Percentiles rank a stretch among this genome's conserved stretches.
Evolutionary conservation across 768 basidiomycete species (phyloP).

Genomic region (Trametes cingulata): DNA sequence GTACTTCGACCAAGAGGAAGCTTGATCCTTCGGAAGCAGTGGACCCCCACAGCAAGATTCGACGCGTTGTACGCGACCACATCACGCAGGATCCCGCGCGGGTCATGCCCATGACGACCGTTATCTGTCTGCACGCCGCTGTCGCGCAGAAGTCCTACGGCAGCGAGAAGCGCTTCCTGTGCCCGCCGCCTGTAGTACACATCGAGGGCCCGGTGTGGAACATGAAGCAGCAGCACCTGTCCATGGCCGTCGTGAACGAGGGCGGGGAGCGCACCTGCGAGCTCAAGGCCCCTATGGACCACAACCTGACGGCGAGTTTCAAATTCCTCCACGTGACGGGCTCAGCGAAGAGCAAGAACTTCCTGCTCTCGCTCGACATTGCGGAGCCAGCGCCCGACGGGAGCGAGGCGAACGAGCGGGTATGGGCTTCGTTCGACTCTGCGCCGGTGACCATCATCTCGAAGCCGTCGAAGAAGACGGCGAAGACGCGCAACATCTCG

Average conservation of each 20-base stretch:
- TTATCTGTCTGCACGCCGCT: slow-evolving; percentile 87
- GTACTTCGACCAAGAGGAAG: slow-evolving; percentile 69
- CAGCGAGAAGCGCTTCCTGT: slow-evolving; percentile 92
- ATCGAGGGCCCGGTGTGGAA: slow-evolving; percentile 89
- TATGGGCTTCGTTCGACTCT: slow-evolving; percentile 92
- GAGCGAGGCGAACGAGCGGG: slow-evolving; percentile 54
- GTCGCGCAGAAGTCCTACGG: slow-evolving; percentile 97
- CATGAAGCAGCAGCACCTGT: slow-evolving; percentile 76
- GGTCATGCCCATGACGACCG: slow-evolving; percentile 86
- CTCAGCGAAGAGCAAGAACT: slow-evolving; percentile 87
- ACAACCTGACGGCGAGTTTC: slow-evolving; percentile 85
- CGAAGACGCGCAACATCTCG: slow-evolving; percentile 89
- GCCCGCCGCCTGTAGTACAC: slow-evolving; percentile 90
- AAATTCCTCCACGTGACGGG: slow-evolving; percentile 90
- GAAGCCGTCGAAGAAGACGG: slow-evolving; percentile 96
- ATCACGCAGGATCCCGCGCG: slow-evolving; percentile 73
- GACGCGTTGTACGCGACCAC: slow-evolving; percentile 82
- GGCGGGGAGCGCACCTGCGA: slow-evolving; percentile 81
- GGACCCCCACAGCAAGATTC: slow-evolving; percentile 76
- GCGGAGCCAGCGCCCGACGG: slow-evolving; percentile 62
- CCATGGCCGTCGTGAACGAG: slow-evolving; percentile 86
- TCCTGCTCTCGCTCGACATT: slow-evolving; percentile 83
- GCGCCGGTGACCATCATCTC: slow-evolving; percentile 93
- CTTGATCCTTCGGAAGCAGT: slow-evolving; percentile 61
- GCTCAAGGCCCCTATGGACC: slow-evolving; percentile 81